phyloP scores from a whole-genome alignment of 257 asterid species.

The Scutellaria barbata region DNA sequence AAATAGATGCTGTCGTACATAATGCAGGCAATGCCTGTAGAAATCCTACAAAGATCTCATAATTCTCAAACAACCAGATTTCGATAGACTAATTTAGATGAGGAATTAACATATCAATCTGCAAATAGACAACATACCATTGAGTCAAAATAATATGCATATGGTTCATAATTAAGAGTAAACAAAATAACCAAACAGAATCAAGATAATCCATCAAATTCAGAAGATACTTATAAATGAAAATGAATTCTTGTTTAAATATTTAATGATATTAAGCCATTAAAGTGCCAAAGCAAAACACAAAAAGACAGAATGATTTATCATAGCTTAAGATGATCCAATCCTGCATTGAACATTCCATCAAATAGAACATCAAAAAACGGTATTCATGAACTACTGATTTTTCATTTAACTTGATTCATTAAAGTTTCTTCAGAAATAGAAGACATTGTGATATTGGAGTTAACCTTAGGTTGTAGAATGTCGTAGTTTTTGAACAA shows the following conservation, averaged over 20 bases:
- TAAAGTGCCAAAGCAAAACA: background rate
- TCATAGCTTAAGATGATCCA: background rate
- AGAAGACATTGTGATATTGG: background rate
- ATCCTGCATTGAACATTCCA: background rate
- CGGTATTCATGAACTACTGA: background rate
- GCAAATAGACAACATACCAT: background rate
- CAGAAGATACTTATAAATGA: conserved; percentile 6
- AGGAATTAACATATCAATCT: conserved; percentile 12
- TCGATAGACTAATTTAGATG: background rate
- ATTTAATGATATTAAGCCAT: background rate
- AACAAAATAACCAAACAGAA: background rate
- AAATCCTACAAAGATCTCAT: background rate
- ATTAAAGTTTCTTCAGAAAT: background rate
- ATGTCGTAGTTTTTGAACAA: conserved; percentile 79
- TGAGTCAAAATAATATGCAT: background rate
- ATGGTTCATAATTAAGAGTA: conserved; percentile 8
- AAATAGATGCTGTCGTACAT: background rate
- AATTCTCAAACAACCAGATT: background rate
- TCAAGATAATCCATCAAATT: background rate
- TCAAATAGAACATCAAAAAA: background rate
- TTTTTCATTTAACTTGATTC: conserved; percentile 10
- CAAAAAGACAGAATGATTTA: background rate
- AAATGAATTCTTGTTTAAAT: background rate
- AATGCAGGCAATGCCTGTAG: conserved; percentile 23
- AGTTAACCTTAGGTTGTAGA: conserved; percentile 64